phyloP scores from a whole-genome alignment of 2,329 filamentous ascomycete species.

The Plectosphaerella sp. region DNA sequence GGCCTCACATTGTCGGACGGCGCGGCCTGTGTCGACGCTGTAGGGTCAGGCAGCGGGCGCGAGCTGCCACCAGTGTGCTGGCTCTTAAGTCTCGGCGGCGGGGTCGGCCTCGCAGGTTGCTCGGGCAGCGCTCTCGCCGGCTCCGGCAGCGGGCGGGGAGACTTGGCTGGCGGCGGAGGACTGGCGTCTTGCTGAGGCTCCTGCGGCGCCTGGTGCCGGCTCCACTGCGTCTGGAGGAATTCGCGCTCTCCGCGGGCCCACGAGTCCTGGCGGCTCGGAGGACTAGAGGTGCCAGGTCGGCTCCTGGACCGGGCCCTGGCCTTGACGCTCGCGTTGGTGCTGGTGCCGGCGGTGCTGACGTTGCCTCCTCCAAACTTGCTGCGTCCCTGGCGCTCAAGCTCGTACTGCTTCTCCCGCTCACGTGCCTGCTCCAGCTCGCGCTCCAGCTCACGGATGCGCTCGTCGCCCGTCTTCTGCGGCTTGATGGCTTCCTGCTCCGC shows the following conservation, averaged over 20 bases:
- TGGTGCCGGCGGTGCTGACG: conserved; percentile 20
- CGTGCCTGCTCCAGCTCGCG: conserved; percentile 60
- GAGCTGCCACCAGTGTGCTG: conserved; percentile 13
- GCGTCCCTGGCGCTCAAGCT: conserved; percentile 52
- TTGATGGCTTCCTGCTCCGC: conserved; percentile 52
- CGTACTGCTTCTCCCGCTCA: conserved; percentile 58
- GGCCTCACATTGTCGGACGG: conserved; percentile 28
- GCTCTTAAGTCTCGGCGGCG: conserved; percentile 11
- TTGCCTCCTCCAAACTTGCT: conserved; percentile 18
- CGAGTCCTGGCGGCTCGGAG: conserved; percentile 55
- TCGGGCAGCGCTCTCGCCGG: conserved; percentile 15
- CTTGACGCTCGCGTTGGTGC: conserved; percentile 18
- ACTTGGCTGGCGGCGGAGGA: conserved; percentile 16
- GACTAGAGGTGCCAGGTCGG: conserved; percentile 21
- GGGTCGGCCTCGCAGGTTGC: conserved; percentile 15
- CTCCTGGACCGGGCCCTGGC: conserved; percentile 19
- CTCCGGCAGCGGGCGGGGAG: conserved; percentile 14
- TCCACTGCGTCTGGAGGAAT: conserved; percentile 52
- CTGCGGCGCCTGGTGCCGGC: conserved; percentile 32
- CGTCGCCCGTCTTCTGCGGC: conserved; percentile 17
- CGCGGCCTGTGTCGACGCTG: conserved; percentile 30
- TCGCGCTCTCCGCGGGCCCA: conserved; percentile 63
- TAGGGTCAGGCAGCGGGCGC: conserved; percentile 39
- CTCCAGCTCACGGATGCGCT: conserved; percentile 60
- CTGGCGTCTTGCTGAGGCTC: conserved; percentile 12